Evolutionary conservation across 257 asterid species (phyloP).

Genomic region (Schizonepeta tenuifolia): DNA sequence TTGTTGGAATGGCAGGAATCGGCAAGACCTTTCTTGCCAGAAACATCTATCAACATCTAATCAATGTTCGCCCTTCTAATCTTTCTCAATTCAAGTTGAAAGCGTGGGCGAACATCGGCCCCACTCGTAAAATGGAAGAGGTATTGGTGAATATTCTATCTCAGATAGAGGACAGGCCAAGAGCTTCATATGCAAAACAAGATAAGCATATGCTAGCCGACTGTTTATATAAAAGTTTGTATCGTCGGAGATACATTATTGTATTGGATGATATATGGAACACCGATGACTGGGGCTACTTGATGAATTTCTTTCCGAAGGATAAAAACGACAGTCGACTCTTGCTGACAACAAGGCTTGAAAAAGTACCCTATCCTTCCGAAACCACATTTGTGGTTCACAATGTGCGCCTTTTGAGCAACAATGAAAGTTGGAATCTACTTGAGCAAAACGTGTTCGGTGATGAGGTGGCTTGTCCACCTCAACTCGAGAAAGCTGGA

Average conservation of each 20-base stretch:
- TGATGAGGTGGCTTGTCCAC: neutral
- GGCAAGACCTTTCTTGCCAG: too few species aligned
- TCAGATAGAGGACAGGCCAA: neutral
- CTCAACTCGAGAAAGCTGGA: too few species aligned
- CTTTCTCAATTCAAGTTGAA: neutral
- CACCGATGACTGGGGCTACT: too few species aligned
- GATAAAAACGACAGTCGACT: neutral
- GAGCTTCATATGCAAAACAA: neutral
- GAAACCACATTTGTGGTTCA: neutral
- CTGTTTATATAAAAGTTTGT: neutral
- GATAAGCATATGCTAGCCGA: neutral
- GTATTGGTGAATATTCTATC: neutral
- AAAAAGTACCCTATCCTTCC: neutral
- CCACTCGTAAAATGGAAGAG: neutral
- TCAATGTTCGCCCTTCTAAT: neutral
- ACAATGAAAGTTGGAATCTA: constrained; percentile 28
- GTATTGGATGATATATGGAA: too few species aligned
- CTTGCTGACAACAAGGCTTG: neutral
- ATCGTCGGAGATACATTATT: too few species aligned
- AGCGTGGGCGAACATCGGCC: neutral
- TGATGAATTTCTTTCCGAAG: neutral
- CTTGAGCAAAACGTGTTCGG: constrained; percentile 10
- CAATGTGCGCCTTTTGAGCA: neutral
- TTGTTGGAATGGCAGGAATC: too few species aligned
- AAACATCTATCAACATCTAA: neutral